Conservation (phyloP, 495 filamentous ascomycete genomes). For the Massariosphaeria phaeospora region DNA sequence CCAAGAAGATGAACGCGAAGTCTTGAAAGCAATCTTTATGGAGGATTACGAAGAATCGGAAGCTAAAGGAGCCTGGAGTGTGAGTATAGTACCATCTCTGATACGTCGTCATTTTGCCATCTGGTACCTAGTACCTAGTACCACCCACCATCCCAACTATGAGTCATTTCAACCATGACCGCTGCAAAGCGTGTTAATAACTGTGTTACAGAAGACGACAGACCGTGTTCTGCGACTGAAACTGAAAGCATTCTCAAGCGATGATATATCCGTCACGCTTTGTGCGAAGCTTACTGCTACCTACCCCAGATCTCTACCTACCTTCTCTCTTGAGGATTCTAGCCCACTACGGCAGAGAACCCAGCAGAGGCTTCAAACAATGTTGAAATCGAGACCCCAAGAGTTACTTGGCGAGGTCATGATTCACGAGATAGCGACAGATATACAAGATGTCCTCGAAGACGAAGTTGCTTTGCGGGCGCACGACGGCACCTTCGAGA, state of each 20-base stretch:
- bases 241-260: conserved; percentile 65
- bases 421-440: conserved; percentile 80
- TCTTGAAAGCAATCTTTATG: conserved; percentile 81
- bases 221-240: conserved; percentile 76
- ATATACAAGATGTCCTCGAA: conserved; percentile 81
- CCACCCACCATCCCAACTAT: too few relatives aligned
- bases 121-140: too few relatives aligned
- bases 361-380: conserved; percentile 61
- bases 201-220: conserved; percentile 53
- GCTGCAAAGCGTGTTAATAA: background rate
- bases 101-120: background rate
- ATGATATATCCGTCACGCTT: conserved; percentile 59
- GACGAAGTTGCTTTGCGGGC: conserved; percentile 72
- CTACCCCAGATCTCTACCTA: conserved; percentile 82
- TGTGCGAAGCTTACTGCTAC: conserved; percentile 76
- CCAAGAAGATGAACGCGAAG: conserved; percentile 80
- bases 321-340: conserved; percentile 63
- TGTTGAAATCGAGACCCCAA: conserved; percentile 65
- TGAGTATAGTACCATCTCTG: conserved; percentile 38
- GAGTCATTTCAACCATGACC: too few relatives aligned
- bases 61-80: conserved; percentile 80
- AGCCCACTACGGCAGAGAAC: conserved; percentile 58
- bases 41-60: conserved; percentile 80
- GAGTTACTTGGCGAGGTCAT: conserved; percentile 74
- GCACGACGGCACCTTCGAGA: conserved; percentile 68